Conservation (phyloP, 208 protist species). For the Trichomonas tenax region DNA sequence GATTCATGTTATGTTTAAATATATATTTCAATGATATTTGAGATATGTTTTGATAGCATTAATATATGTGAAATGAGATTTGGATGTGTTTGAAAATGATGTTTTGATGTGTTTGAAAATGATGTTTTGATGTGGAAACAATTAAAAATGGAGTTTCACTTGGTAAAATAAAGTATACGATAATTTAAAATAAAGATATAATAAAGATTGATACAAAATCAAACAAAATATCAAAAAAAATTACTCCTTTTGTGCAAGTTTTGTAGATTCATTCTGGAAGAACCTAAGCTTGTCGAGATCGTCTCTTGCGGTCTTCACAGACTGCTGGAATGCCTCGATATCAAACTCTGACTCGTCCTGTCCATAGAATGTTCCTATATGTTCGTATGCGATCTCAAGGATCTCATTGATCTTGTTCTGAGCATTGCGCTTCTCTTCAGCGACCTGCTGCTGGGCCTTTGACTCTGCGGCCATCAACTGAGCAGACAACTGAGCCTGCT, state of each 20-base stretch:
- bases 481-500: not conserved
- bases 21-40: too few relatives aligned
- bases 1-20: too few relatives aligned
- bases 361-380: not conserved
- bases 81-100: too few relatives aligned
- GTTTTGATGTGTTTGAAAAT: too few relatives aligned
- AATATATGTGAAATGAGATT: too few relatives aligned
- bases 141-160: too few relatives aligned
- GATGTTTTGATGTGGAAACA: too few relatives aligned
- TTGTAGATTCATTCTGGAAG: not conserved
- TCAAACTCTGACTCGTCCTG: not conserved
- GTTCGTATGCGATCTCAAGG: not conserved
- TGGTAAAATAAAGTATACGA: too few relatives aligned
- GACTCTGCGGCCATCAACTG: not conserved
- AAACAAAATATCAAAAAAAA: not conserved
- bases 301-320: not conserved
- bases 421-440: not conserved
- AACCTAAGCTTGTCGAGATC: not conserved
- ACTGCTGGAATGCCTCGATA: not conserved
- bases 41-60: too few relatives aligned
- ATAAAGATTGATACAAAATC: too few relatives aligned
- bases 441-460: not conserved
- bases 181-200: too few relatives aligned
- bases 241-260: not conserved
- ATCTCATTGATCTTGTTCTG: not conserved